phyloP scores from a whole-genome alignment of 129 eudicot species.

The Chrysanthemum lavandulifolium region DNA sequence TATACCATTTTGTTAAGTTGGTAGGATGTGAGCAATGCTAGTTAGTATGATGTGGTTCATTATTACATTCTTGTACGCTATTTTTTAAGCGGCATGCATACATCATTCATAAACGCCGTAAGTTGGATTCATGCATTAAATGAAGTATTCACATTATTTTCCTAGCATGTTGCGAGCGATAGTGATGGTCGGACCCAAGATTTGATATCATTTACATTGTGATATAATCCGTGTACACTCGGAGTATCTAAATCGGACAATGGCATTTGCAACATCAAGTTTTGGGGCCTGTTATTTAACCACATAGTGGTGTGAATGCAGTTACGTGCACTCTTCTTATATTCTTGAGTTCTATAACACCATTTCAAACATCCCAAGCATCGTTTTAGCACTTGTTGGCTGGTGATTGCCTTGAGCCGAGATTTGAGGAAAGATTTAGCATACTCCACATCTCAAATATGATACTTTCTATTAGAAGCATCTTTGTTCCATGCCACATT shows the following conservation, averaged over 20 bases:
- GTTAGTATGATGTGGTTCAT: too few species aligned
- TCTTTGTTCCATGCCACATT: conserved; percentile 60
- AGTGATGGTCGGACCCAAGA: neutral
- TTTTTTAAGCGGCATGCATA: too few species aligned
- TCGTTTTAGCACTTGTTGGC: conserved; percentile 56
- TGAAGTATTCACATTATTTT: neutral
- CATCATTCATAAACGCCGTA: too few species aligned
- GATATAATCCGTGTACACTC: neutral
- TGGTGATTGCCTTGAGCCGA: conserved; percentile 53
- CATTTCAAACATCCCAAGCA: conserved; percentile 50
- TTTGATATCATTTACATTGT: neutral
- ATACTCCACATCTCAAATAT: conserved; percentile 63
- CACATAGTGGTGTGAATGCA: conserved; percentile 56
- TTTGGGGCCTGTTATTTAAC: conserved; percentile 72
- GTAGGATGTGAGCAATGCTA: too few species aligned
- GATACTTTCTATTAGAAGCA: conserved; percentile 64
- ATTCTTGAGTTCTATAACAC: conserved; percentile 75
- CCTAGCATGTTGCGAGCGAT: conserved; percentile 6
- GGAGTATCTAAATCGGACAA: conserved; percentile 24
- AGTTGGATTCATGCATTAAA: neutral
- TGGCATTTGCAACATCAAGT: conserved; percentile 66
- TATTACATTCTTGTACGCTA: too few species aligned
- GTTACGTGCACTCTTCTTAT: conserved; percentile 54
- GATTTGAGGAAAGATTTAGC: conserved; percentile 70
- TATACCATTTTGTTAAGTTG: too few species aligned